Percentiles rank a stretch among this genome's conserved stretches.
These are phyloP conservation scores for Ploettnerulaceae sp. DNA, from an alignment of 2,329 filamentous ascomycete species.

Conservation along the genomic window DNA sequence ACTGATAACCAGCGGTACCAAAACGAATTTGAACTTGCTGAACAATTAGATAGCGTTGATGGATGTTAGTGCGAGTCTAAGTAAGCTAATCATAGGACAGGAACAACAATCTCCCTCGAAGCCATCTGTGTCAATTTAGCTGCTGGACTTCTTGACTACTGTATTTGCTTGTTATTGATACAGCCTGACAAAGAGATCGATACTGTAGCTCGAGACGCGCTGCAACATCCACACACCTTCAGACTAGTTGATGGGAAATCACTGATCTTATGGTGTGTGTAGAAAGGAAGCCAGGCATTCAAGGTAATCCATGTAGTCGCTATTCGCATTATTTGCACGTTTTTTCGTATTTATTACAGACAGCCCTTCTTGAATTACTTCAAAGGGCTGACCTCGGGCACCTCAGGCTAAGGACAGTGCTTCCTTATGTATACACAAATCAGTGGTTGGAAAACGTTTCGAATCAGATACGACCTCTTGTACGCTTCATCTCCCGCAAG, in stretches of 20 bases:
- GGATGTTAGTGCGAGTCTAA: not conserved
- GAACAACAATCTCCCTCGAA: not conserved
- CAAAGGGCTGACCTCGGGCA: too few relatives aligned
- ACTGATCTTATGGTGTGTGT: too few relatives aligned
- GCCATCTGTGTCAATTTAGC: not conserved
- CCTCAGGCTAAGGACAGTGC: too few relatives aligned
- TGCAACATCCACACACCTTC: not conserved
- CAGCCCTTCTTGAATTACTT: too few relatives aligned
- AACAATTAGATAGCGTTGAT: not conserved
- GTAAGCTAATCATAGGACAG: not conserved
- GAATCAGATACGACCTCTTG: too few relatives aligned
- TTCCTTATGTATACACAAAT: too few relatives aligned
- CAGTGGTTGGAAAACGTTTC: too few relatives aligned
- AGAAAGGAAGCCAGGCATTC: too few relatives aligned
- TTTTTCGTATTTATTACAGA: too few relatives aligned
- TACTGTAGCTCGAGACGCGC: not conserved
- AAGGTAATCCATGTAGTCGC: too few relatives aligned
- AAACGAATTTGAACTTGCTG: not conserved
- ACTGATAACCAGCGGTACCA: not conserved
- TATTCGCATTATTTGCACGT: too few relatives aligned
- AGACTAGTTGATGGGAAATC: not conserved
- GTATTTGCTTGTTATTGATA: not conserved
- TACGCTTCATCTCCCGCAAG: too few relatives aligned
- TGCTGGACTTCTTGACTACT: not conserved
- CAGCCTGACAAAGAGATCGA: not conserved